These are phyloP conservation scores for Pyronema domesticum DNA, from an alignment of 495 filamentous ascomycete species.

Conservation along the genomic window DNA sequence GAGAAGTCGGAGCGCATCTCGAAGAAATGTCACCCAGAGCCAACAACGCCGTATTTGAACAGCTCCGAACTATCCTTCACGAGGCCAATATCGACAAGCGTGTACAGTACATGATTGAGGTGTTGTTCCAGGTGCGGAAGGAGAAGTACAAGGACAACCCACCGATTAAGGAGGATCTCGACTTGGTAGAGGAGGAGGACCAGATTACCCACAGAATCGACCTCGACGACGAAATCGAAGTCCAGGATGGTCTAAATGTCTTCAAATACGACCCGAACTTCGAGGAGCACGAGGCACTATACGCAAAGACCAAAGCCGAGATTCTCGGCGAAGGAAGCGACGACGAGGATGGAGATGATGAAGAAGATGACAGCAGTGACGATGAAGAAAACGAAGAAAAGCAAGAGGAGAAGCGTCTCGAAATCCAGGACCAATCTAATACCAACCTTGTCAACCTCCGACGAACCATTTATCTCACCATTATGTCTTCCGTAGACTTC, in stretches of 20 bases:
- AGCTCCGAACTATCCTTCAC: conserved; percentile 84
- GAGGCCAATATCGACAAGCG: conserved; percentile 92
- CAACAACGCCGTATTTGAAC: conserved; percentile 77
- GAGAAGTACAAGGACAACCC: conserved; percentile 92
- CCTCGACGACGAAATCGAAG: conserved; percentile 64
- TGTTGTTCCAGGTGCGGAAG: conserved; percentile 89
- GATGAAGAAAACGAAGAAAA: conserved; percentile 58
- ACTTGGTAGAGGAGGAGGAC: conserved; percentile 91
- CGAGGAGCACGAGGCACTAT: conserved; percentile 80
- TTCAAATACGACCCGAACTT: conserved; percentile 88
- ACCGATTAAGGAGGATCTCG: conserved; percentile 76
- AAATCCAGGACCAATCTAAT: conserved; percentile 96
- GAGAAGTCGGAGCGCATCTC: conserved; percentile 80
- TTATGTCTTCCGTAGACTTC: conserved; percentile 85
- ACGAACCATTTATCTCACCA: conserved; percentile 88
- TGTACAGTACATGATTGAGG: conserved; percentile 97
- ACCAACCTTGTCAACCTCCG: conserved; percentile 85
- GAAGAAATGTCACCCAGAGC: conserved; percentile 85
- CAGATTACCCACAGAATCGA: conserved; percentile 77
- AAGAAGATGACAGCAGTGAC: conserved; percentile 59
- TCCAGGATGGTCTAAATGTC: conserved; percentile 72
- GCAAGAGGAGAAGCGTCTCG: conserved; percentile 46
- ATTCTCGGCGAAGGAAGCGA: conserved; percentile 80
- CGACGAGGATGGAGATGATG: conserved; percentile 52
- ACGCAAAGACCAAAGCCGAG: conserved; percentile 74